Evolutionary conservation across 1,284 basidiomycete species (phyloP).

Genomic region (Coniophora puteana): DNA sequence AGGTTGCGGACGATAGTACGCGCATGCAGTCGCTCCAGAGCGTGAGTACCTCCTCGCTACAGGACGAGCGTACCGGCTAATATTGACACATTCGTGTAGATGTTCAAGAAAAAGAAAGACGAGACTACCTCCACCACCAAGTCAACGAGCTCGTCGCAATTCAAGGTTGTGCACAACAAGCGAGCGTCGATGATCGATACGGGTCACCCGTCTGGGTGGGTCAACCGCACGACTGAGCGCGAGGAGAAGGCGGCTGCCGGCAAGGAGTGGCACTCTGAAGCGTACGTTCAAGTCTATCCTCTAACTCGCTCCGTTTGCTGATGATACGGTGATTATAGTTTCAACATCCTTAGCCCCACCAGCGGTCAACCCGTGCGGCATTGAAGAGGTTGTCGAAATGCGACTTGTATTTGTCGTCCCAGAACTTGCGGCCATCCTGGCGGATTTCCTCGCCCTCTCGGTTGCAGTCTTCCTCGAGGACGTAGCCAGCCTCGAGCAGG

Average conservation of each 20-base stretch:
- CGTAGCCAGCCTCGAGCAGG: slow-evolving; percentile 85
- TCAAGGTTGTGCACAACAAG: slow-evolving; percentile 69
- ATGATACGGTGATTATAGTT: too few species aligned
- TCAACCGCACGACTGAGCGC: slow-evolving; percentile 59
- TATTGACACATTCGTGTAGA: slow-evolving; percentile 32
- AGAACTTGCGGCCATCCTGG: slow-evolving; percentile 76
- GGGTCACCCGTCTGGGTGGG: slow-evolving; percentile 72
- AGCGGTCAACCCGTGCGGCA: too few species aligned
- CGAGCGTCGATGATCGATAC: slow-evolving; percentile 59
- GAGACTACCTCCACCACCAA: slow-evolving; percentile 39
- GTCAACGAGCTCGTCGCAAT: slow-evolving; percentile 53
- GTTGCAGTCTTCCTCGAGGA: slow-evolving; percentile 77
- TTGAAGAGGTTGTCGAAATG: slow-evolving; percentile 85
- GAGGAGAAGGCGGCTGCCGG: slow-evolving; percentile 46
- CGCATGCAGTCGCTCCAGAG: slow-evolving; percentile 66
- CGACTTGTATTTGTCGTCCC: slow-evolving; percentile 78
- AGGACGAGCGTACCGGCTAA: slow-evolving; percentile 2
- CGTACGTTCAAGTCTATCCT: too few species aligned
- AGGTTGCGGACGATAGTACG: slow-evolving; percentile 45
- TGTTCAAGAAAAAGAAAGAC: slow-evolving; percentile 58
- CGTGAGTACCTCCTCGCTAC: slow-evolving; percentile 30
- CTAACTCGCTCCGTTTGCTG: too few species aligned
- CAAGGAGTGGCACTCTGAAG: slow-evolving; percentile 66
- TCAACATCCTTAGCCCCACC: too few species aligned
- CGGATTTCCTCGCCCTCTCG: slow-evolving; percentile 57